Conservation (phyloP, 2,329 filamentous ascomycete genomes). For the Plenodomus lindquistii region DNA sequence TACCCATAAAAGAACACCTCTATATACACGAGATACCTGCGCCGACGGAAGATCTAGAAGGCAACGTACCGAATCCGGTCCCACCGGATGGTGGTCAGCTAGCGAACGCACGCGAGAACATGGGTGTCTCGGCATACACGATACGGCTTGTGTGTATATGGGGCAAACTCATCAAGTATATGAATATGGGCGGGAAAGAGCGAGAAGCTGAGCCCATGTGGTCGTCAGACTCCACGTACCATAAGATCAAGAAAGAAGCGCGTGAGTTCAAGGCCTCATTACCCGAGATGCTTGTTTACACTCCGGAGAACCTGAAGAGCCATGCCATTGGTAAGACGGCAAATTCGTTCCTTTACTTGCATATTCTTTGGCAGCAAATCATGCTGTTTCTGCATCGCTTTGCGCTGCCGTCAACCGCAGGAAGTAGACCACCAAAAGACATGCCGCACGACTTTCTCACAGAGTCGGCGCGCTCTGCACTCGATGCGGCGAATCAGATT, state of each 20-base stretch:
- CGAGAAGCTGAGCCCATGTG: constrained; percentile 78
- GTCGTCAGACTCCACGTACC: constrained; percentile 77
- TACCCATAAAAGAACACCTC: constrained; percentile 87
- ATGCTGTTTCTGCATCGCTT: constrained; percentile 89
- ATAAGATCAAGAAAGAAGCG: constrained; percentile 69
- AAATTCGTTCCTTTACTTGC: constrained; percentile 90
- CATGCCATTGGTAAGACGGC: constrained; percentile 84
- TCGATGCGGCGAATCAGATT: constrained; percentile 83
- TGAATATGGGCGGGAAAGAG: constrained; percentile 87
- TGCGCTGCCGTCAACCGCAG: constrained; percentile 71
- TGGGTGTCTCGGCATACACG: constrained; percentile 92
- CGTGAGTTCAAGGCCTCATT: constrained; percentile 71
- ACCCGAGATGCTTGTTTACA: constrained; percentile 74
- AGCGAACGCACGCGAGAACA: constrained; percentile 74
- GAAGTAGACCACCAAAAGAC: constrained; percentile 66
- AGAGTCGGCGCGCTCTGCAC: constrained; percentile 73
- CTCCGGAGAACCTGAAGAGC: constrained; percentile 76
- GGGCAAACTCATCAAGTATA: constrained; percentile 85
- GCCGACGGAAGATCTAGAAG: constrained; percentile 80
- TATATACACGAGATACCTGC: constrained; percentile 92
- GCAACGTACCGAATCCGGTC: constrained; percentile 66
- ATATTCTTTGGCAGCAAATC: constrained; percentile 88
- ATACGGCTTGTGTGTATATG: constrained; percentile 84
- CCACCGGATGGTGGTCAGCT: constrained; percentile 66
- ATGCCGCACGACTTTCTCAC: constrained; percentile 78